A percentile compares a stretch with the other conserved stretches of the same genome.
These are phyloP conservation scores for Coprinopsis sp. DNA, from an alignment of 768 basidiomycete genomes.

Conservation along the genomic window DNA sequence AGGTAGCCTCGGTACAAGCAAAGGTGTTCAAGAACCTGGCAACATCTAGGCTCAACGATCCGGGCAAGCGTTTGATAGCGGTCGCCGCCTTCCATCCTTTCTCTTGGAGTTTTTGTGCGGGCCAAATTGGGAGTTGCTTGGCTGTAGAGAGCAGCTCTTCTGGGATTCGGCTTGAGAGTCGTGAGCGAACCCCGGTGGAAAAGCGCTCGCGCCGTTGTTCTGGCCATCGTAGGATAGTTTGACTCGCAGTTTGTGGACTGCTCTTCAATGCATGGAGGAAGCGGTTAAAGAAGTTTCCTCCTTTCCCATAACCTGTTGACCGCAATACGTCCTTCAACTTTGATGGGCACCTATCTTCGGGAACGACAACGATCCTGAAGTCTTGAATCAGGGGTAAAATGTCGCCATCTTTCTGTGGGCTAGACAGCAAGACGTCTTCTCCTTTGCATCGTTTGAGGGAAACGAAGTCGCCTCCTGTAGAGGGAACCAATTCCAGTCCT, in stretches of 20 bases:
- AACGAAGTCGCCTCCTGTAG: slow-evolving; percentile 22
- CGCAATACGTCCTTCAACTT: slow-evolving; percentile 17
- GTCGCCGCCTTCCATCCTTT: slow-evolving; percentile 3
- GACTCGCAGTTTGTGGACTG: slow-evolving; percentile 6
- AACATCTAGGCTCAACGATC: background rate
- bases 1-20: background rate
- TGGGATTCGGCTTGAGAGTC: slow-evolving; percentile 10
- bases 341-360: slow-evolving; percentile 14
- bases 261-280: slow-evolving; percentile 10
- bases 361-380: slow-evolving; percentile 23
- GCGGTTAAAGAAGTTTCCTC: slow-evolving; percentile 18
- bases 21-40: slow-evolving; percentile 4
- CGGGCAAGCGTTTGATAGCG: slow-evolving; percentile 6
- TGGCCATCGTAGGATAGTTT: slow-evolving; percentile 19
- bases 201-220: slow-evolving; percentile 16
- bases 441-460: slow-evolving; percentile 27
- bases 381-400: slow-evolving; percentile 14
- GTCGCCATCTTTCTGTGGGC: slow-evolving; percentile 11
- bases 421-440: slow-evolving; percentile 21
- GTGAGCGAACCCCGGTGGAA: slow-evolving; percentile 28
- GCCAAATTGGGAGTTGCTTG: slow-evolving; percentile 30
- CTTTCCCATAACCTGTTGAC: slow-evolving; percentile 9
- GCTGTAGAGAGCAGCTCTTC: slow-evolving; percentile 17
- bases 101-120: background rate
- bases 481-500: slow-evolving; percentile 32